These are phyloP conservation scores for Hawksworthiomyces lignivorus DNA, from an alignment of 2,329 filamentous ascomycete species.

Conservation along the genomic window DNA sequence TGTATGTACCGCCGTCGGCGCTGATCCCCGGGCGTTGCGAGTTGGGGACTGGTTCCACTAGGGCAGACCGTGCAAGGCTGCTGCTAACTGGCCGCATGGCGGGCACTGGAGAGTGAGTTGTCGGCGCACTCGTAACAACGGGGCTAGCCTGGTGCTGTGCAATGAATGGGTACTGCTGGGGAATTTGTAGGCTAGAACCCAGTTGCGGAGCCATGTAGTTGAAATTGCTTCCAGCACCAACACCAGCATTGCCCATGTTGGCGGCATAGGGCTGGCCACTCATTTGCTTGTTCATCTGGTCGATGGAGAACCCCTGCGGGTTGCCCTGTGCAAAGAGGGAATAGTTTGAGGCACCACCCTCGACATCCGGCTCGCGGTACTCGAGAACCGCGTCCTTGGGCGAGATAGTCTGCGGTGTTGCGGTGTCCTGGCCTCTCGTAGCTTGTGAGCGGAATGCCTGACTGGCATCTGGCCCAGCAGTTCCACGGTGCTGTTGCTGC, in stretches of 20 bases:
- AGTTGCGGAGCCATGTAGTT: slow-evolving; percentile 28
- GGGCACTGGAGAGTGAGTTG: slow-evolving; percentile 1
- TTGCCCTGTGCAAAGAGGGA: slow-evolving; percentile 53
- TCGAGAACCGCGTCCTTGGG: slow-evolving; percentile 88
- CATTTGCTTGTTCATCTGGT: slow-evolving; percentile 22
- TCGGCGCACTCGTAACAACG: slow-evolving; percentile 1
- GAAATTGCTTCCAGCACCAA: slow-evolving; percentile 14
- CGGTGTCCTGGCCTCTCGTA: slow-evolving; percentile 31
- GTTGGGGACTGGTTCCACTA: slow-evolving; percentile 17
- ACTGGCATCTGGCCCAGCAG: slow-evolving; percentile 38
- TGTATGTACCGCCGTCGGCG: slow-evolving; percentile 83
- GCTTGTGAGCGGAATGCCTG: slow-evolving; percentile 36
- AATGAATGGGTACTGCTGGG: slow-evolving; percentile 46
- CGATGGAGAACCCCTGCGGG: slow-evolving; percentile 37
- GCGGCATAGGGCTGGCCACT: slow-evolving; percentile 15
- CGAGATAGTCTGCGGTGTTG: slow-evolving; percentile 77
- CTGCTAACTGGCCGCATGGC: slow-evolving; percentile 20
- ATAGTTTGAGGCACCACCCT: slow-evolving; percentile 43
- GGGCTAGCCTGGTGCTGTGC: slow-evolving; percentile 13
- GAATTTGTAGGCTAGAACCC: slow-evolving; percentile 31
- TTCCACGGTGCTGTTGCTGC: slow-evolving; percentile 42
- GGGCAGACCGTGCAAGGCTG: background rate
- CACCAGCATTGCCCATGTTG: slow-evolving; percentile 15
- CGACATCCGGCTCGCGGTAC: slow-evolving; percentile 68
- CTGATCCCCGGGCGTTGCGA: slow-evolving; percentile 53